Evolutionary conservation across 1,139 yeast genomes (phyloP).

Genomic region (Geotrichum phurueaensis): DNA sequence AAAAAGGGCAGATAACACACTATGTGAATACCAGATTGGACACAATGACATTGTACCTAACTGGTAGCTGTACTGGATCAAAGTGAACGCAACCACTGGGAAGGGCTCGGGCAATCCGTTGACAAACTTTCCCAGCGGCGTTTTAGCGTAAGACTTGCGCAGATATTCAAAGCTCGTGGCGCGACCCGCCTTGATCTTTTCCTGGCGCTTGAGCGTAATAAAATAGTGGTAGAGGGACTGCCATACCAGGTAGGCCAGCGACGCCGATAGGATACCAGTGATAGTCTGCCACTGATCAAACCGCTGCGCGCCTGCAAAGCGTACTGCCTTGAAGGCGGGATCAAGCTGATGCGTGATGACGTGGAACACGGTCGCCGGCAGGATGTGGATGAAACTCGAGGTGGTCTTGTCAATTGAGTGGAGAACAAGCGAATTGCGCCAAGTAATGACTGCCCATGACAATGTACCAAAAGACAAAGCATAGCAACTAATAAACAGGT

Average conservation of each 20-base stretch:
- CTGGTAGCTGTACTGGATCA: conserved; percentile 84
- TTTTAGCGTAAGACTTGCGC: conserved; percentile 61
- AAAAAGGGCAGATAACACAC: conserved; percentile 61
- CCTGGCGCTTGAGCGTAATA: conserved; percentile 73
- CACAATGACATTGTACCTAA: conserved; percentile 83
- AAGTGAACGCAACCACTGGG: conserved; percentile 79
- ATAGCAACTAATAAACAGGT: conserved; percentile 74
- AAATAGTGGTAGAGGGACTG: conserved; percentile 85
- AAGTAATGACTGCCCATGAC: conserved; percentile 89
- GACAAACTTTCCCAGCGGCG: conserved; percentile 68
- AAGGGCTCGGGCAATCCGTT: conserved; percentile 76
- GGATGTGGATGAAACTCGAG: conserved; percentile 79
- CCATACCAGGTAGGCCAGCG: conserved; percentile 87
- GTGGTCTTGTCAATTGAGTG: conserved; percentile 94
- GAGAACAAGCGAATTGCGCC: conserved; percentile 90
- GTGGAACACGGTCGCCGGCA: conserved; percentile 86
- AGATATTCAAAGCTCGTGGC: conserved; percentile 85
- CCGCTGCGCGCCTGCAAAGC: conserved; percentile 78
- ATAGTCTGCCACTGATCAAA: conserved; percentile 65
- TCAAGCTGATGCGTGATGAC: conserved; percentile 80
- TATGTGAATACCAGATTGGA: conserved; percentile 75
- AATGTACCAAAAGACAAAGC: conserved; percentile 84
- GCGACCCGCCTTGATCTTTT: conserved; percentile 77
- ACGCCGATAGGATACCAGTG: conserved; percentile 70
- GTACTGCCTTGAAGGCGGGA: conserved; percentile 43